A percentile compares a stretch with the other conserved stretches of the same genome.
These are phyloP conservation scores for Sechiopsis laciniata DNA, from an alignment of 306 rosid species.

Conservation along the genomic window DNA sequence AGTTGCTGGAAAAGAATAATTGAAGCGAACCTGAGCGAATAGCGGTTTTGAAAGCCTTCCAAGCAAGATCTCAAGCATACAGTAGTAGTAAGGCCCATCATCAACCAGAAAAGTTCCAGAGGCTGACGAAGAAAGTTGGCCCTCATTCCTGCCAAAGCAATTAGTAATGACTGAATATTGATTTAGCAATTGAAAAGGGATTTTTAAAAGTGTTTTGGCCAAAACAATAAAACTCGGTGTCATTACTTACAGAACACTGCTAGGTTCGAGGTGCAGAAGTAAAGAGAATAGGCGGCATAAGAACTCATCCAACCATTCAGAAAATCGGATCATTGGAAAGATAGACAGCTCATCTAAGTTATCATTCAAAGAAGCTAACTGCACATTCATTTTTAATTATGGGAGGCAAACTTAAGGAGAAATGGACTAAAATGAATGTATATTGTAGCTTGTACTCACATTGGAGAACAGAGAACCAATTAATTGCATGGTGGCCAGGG, in stretches of 20 bases:
- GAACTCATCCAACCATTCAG: conserved; percentile 98
- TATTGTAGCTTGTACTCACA: conserved; percentile 42
- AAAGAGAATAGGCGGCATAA: conserved; percentile 91
- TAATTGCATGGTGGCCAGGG: conserved; percentile 96
- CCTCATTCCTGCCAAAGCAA: conserved; percentile 73
- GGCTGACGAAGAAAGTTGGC: conserved; percentile 71
- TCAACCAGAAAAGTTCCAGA: conserved; percentile 97
- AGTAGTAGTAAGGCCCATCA: conserved; percentile 92
- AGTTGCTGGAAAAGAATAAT: neutral
- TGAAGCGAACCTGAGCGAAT: conserved; percentile 62
- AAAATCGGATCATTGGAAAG: conserved; percentile 79
- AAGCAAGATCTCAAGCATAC: conserved; percentile 86
- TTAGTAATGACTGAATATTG: conserved; percentile 21
- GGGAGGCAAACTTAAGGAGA: conserved; percentile 18
- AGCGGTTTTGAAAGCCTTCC: conserved; percentile 82
- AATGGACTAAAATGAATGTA: conserved; percentile 1
- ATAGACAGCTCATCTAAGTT: conserved; percentile 57
- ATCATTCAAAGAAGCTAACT: conserved; percentile 88
- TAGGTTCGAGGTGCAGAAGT: conserved; percentile 89
- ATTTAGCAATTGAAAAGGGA: neutral
- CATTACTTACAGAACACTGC: conserved; percentile 76
- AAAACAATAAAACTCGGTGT: conserved; percentile 17
- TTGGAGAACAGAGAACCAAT: conserved; percentile 91
- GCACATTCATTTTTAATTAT: conserved; percentile 32
- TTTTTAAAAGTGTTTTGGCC: neutral